Conservation (phyloP, 2,329 filamentous ascomycete species). For the Clarireedia sp. region DNA sequence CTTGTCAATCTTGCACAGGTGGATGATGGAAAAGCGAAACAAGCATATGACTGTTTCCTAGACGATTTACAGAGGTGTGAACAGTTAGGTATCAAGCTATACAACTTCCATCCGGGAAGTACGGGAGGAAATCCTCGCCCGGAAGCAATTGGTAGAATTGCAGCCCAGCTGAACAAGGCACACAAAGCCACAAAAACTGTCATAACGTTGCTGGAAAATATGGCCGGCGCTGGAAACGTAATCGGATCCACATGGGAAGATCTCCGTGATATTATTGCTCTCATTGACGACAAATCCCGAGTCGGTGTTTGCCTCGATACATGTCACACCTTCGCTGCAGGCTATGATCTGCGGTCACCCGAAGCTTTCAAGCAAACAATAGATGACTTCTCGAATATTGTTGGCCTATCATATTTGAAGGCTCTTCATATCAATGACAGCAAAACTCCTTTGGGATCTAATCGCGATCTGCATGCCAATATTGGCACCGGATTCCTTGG, state of each 20-base stretch:
- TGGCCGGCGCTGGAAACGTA: conserved; percentile 84
- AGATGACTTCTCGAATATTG: conserved; percentile 63
- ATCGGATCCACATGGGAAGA: conserved; percentile 83
- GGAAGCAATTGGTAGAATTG: conserved; percentile 70
- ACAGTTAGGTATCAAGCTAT: conserved; percentile 76
- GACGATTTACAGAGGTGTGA: conserved; percentile 86
- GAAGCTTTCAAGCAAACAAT: conserved; percentile 67
- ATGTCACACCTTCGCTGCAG: conserved; percentile 90
- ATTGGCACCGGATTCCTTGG: conserved; percentile 94
- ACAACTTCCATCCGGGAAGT: conserved; percentile 95
- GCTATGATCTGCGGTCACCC: conserved; percentile 78
- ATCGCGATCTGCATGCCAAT: conserved; percentile 88
- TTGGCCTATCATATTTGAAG: conserved; percentile 72
- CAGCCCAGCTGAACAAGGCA: conserved; percentile 71
- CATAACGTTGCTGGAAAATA: conserved; percentile 84
- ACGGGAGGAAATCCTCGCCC: conserved; percentile 59
- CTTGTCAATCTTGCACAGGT: conserved; percentile 90
- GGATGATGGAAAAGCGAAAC: conserved; percentile 69
- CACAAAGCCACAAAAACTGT: conserved; percentile 70
- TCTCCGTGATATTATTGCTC: conserved; percentile 72
- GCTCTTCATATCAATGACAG: conserved; percentile 93
- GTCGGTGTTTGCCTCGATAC: conserved; percentile 96
- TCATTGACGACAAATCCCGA: conserved; percentile 70
- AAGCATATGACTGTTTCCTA: conserved; percentile 78
- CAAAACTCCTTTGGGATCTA: conserved; percentile 76